Evolutionary conservation across 352 stramenopile genomes (phyloP), one percentile per base, ranked within the genome.

Genomic region (Elongisporangium prolatum): DNA sequence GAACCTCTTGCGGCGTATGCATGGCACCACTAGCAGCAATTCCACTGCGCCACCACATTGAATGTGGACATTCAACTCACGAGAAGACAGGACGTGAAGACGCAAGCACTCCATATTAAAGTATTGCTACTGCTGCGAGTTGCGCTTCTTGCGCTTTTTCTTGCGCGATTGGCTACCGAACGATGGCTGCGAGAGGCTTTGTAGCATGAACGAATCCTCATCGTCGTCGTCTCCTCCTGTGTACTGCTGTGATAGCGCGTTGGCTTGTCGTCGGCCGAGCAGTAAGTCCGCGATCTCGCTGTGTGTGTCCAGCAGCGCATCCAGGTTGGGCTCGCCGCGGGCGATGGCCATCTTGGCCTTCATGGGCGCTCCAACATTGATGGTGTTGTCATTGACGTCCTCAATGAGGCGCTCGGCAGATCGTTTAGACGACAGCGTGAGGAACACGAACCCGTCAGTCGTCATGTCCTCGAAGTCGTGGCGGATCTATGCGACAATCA

Each of bases 161-260:
- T 67, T 67, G 51, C 72, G 51, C 52, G 71, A 68, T 57, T 55
- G 71, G 7, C 22, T 65, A 10, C 60, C 54, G 34, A 83, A 77
- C 48, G 78, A 74, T 40, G 69, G 73, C 57, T 92, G 83, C 60
- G 83, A 92, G 14, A 92, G 68, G 60, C 77, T 92, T 55, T 92
- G 83, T 8, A 92, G 71, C 56, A 90, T 76, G n/a, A 80, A 56
- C 14, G 89, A 79, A 34, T 90, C 83, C n/a, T 89, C 80, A 44
- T 84, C 72, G 6, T 79, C 67, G 52, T 74, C 59, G 7, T 61
- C 56, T 38, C 48, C 63, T 51, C 49, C 61, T 28, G 38, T 53
- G 61, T 55, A 76, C 66, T 75, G 69, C 70, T 87, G 78, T 44
- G 78, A 86, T 16, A 64, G 68, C 47, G 54, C 58, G 3, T 63